These are phyloP conservation scores for Blastobotrys robertii DNA, from an alignment of 805 yeast species.

Conservation along the genomic window DNA sequence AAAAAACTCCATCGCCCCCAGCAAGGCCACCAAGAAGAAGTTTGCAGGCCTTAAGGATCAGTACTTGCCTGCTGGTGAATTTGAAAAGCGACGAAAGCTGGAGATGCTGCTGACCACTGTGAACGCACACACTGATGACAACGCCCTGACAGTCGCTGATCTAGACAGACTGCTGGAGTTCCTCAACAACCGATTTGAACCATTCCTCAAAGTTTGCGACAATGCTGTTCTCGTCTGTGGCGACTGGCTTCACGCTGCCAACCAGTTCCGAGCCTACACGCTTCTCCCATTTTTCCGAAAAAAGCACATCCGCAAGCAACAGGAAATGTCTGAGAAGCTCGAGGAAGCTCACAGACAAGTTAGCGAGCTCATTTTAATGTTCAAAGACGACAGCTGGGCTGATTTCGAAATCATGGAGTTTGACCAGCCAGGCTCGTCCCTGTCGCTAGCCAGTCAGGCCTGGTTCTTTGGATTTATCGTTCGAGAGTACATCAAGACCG, in stretches of 20 bases:
- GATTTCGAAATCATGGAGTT: neutral
- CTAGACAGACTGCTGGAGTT: slow-evolving; percentile 8
- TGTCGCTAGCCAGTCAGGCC: slow-evolving; percentile 10
- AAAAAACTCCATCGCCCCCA: neutral
- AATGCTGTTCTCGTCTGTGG: slow-evolving; percentile 10
- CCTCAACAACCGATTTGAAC: neutral
- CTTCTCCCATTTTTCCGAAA: slow-evolving; percentile 3
- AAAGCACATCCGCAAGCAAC: slow-evolving; percentile 6
- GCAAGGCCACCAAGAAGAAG: slow-evolving; percentile 4
- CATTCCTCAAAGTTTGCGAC: slow-evolving; percentile 6
- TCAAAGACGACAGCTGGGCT: slow-evolving; percentile 3
- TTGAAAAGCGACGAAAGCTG: slow-evolving; percentile 6
- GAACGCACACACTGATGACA: neutral
- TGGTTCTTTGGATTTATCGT: slow-evolving; percentile 12
- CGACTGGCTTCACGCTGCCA: slow-evolving; percentile 19
- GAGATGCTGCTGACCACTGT: slow-evolving; percentile 2
- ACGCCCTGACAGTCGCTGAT: slow-evolving; percentile 7
- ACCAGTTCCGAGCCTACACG: slow-evolving; percentile 13
- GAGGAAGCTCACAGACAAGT: slow-evolving; percentile 5
- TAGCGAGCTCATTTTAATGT: neutral
- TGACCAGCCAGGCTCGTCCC: slow-evolving; percentile 1
- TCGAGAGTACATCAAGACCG: slow-evolving; percentile 3
- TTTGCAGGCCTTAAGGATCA: slow-evolving; percentile 9
- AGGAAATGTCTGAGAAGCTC: slow-evolving; percentile 6
- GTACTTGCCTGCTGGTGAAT: slow-evolving; percentile 15